Conservation (phyloP, 139 green algal genomes). For the Auxenochlorella pyrenoidosa region DNA sequence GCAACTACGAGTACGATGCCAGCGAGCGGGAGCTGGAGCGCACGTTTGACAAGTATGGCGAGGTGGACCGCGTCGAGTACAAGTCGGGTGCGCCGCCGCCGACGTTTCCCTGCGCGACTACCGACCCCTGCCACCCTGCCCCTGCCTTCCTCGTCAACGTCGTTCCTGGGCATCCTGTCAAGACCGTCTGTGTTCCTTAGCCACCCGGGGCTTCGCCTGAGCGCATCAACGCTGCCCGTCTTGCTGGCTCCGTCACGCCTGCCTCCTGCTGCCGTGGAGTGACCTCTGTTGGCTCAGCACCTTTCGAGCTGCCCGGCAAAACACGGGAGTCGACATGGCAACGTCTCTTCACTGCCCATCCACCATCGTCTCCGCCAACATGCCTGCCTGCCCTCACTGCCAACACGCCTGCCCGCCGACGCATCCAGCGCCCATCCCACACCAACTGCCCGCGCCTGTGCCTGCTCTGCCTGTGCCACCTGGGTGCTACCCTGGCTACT, state of each 20-base stretch:
- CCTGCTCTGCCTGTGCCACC: too few species aligned
- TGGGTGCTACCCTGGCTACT: too few species aligned
- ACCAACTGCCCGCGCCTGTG: too few species aligned
- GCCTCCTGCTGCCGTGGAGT: too few species aligned
- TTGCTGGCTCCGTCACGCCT: too few species aligned
- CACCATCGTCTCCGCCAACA: background rate
- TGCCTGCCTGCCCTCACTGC: background rate
- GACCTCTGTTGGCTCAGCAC: too few species aligned
- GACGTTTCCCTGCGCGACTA: background rate
- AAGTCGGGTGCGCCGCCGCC: conserved; percentile 39
- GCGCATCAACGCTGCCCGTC: too few species aligned
- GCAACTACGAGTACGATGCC: conserved; percentile 56
- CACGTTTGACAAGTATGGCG: conserved; percentile 41
- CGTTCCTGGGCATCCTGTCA: background rate
- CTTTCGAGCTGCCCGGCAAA: background rate
- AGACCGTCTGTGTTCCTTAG: background rate
- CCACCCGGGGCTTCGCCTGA: background rate
- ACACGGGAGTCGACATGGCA: background rate
- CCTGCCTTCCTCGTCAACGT: background rate
- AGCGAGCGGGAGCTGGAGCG: conserved; percentile 44
- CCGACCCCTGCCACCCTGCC: background rate
- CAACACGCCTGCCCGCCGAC: background rate
- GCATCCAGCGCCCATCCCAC: too few species aligned
- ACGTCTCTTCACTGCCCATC: background rate
- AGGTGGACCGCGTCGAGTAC: conserved; percentile 45